These are phyloP conservation scores for Xylariaceae sp. DNA, from an alignment of 2,329 filamentous ascomycete species.

Conservation along the genomic window DNA sequence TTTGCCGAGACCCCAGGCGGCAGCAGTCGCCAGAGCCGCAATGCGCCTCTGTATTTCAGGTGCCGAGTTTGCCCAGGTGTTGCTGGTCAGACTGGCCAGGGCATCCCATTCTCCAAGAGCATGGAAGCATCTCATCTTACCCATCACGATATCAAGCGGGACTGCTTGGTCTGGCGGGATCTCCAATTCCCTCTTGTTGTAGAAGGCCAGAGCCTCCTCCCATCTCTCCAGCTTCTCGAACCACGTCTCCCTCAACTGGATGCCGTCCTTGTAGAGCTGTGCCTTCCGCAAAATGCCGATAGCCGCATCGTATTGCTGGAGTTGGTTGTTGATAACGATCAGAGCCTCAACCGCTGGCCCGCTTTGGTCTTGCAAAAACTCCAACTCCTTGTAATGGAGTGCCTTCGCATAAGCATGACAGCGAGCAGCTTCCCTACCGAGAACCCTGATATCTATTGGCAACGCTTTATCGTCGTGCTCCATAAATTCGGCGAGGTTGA, in stretches of 20 bases:
- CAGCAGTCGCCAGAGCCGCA: slow-evolving; percentile 86
- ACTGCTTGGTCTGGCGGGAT: slow-evolving; percentile 47
- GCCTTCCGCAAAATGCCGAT: slow-evolving; percentile 96
- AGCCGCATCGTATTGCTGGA: slow-evolving; percentile 96
- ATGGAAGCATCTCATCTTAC: slow-evolving; percentile 97
- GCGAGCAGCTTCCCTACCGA: slow-evolving; percentile 90
- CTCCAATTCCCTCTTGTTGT: slow-evolving; percentile 75
- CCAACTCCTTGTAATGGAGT: slow-evolving; percentile 95
- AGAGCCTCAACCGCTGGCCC: slow-evolving; percentile 91
- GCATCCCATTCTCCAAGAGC: slow-evolving; percentile 97
- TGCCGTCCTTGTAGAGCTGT: slow-evolving; percentile 85
- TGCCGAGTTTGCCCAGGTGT: slow-evolving; percentile 86
- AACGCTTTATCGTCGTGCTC: slow-evolving; percentile 98
- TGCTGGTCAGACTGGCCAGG: slow-evolving; percentile 78
- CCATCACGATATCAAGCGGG: slow-evolving; percentile 95
- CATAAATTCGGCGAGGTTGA: slow-evolving; percentile 99
- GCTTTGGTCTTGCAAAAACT: slow-evolving; percentile 96
- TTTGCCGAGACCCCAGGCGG: slow-evolving; percentile 91
- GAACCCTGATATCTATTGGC: slow-evolving; percentile 90
- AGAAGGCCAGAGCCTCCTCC: slow-evolving; percentile 92
- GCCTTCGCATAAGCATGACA: slow-evolving; percentile 98
- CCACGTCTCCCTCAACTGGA: slow-evolving; percentile 96
- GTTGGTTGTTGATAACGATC: slow-evolving; percentile 98
- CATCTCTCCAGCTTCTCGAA: slow-evolving; percentile 97
- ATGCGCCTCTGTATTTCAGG: slow-evolving; percentile 85